Conservation (phyloP, 2,329 filamentous ascomycete genomes). For the Cladosporium sp. region DNA sequence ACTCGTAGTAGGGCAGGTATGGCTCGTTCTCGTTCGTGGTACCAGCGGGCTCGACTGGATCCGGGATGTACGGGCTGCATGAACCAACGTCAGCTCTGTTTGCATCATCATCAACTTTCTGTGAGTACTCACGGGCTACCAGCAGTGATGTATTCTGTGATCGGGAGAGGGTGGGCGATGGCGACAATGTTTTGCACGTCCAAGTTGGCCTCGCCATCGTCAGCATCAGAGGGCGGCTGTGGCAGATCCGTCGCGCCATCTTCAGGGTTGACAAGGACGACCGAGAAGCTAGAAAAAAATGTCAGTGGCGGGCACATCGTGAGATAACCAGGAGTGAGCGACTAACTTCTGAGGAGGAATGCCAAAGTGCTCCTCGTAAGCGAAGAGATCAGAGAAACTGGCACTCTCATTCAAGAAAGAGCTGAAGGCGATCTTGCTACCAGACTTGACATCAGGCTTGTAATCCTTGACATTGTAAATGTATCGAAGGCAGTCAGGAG, state of each 20-base stretch:
- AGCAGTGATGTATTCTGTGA: constrained; percentile 61
- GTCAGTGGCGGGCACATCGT: neutral
- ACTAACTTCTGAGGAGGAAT: constrained; percentile 49
- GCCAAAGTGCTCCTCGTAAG: constrained; percentile 44
- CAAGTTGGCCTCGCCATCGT: constrained; percentile 61
- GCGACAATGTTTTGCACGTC: constrained; percentile 64
- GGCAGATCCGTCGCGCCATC: constrained; percentile 36
- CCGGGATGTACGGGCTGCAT: constrained; percentile 48
- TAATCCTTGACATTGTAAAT: constrained; percentile 53
- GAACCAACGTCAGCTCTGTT: neutral
- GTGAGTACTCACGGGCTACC: constrained; percentile 40
- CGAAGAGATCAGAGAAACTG: constrained; percentile 48
- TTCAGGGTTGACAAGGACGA: constrained; percentile 10
- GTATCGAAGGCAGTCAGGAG: constrained; percentile 54
- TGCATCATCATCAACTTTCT: neutral
- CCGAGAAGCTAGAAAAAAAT: neutral
- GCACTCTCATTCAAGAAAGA: constrained; percentile 57
- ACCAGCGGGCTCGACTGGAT: constrained; percentile 43
- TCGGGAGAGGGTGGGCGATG: constrained; percentile 56
- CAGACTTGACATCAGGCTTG: constrained; percentile 19
- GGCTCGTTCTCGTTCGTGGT: constrained; percentile 61
- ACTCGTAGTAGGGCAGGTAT: constrained; percentile 63
- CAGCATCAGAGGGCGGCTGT: constrained; percentile 45
- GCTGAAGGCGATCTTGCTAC: constrained; percentile 39
- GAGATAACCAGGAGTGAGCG: neutral